phyloP scores from a whole-genome alignment of 352 stramenopile species.

The Globisporangium nunn region DNA sequence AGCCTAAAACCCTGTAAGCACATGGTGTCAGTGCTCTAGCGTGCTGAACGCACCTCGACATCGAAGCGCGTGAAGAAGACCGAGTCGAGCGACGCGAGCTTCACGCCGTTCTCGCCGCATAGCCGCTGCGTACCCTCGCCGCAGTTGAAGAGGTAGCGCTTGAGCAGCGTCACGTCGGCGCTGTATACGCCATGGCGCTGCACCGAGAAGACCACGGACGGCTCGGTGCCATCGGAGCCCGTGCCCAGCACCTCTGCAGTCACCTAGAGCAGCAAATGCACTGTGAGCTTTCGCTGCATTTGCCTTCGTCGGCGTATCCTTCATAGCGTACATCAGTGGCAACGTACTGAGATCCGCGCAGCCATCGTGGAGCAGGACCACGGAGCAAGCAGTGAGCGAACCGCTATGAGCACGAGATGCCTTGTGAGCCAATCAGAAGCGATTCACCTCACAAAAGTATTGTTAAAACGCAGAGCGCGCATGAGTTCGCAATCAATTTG shows the following conservation, averaged over 20 bases:
- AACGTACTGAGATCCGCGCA: not conserved
- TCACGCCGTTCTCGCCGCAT: slow-evolving; percentile 62
- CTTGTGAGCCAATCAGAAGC: not conserved
- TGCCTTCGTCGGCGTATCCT: not conserved
- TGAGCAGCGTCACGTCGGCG: slow-evolving; percentile 44
- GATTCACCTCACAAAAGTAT: not conserved
- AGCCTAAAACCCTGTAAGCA: not conserved
- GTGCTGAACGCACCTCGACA: slow-evolving; percentile 25
- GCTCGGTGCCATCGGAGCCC: slow-evolving; percentile 56
- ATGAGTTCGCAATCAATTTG: no score
- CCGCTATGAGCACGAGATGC: not conserved
- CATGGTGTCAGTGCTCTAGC: not conserved
- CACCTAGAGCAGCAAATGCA: slow-evolving; percentile 14
- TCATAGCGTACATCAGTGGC: not conserved
- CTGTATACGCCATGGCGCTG: slow-evolving; percentile 62
- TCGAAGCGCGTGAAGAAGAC: slow-evolving; percentile 70
- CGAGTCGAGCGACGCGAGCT: slow-evolving; percentile 56
- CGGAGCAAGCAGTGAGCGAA: not conserved
- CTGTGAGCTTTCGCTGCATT: not conserved
- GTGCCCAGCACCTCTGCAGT: slow-evolving; percentile 53
- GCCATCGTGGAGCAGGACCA: not conserved
- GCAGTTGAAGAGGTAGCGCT: slow-evolving; percentile 70
- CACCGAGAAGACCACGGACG: slow-evolving; percentile 60
- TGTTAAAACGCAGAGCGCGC: no score
- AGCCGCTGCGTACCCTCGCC: slow-evolving; percentile 62